Percentiles rank a stretch among this genome's conserved stretches.
phyloP scores from a whole-genome alignment of 805 yeast species.

The Candida pseudofarinosa region DNA sequence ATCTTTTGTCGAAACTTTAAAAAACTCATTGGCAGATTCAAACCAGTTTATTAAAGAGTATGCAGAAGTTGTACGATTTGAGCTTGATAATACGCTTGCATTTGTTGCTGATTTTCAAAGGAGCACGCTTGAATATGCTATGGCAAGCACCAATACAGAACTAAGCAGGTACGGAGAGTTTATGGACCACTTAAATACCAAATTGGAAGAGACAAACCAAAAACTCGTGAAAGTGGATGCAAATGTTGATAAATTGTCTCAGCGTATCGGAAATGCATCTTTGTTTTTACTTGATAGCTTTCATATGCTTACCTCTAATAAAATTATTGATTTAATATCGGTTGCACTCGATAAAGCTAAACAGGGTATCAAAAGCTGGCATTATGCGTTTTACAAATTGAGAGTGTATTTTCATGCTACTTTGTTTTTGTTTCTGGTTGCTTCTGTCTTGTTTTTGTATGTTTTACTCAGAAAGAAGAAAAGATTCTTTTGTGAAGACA shows the following conservation, averaged over 20 bases:
- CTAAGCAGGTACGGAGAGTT: constrained; percentile 4
- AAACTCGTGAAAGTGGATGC: constrained; percentile 7
- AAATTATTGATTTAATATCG: neutral
- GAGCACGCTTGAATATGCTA: constrained; percentile 4
- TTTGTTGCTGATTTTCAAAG: constrained; percentile 5
- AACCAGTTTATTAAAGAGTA: constrained; percentile 2
- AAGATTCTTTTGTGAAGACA: neutral
- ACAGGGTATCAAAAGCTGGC: neutral
- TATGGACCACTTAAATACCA: constrained; percentile 8
- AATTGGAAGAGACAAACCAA: constrained; percentile 5
- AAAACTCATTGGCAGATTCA: neutral
- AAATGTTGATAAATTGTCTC: constrained; percentile 5
- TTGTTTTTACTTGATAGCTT: constrained; percentile 5
- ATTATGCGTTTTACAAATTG: neutral
- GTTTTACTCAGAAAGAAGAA: neutral
- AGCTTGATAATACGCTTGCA: constrained; percentile 5
- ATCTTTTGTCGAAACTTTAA: constrained; percentile 1
- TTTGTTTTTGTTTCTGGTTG: neutral
- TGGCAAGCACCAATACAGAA: constrained; percentile 1
- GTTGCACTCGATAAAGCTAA: neutral
- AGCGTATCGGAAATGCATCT: constrained; percentile 6
- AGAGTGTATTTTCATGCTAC: neutral
- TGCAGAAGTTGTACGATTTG: constrained; percentile 2
- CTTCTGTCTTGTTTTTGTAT: neutral
- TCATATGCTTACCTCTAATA: constrained; percentile 3